Percentiles rank a stretch among this genome's conserved stretches.
Evolutionary conservation across 225 moss, liverwort and hornwort genomes (phyloP).

Genomic region (Polytrichum commune): DNA sequence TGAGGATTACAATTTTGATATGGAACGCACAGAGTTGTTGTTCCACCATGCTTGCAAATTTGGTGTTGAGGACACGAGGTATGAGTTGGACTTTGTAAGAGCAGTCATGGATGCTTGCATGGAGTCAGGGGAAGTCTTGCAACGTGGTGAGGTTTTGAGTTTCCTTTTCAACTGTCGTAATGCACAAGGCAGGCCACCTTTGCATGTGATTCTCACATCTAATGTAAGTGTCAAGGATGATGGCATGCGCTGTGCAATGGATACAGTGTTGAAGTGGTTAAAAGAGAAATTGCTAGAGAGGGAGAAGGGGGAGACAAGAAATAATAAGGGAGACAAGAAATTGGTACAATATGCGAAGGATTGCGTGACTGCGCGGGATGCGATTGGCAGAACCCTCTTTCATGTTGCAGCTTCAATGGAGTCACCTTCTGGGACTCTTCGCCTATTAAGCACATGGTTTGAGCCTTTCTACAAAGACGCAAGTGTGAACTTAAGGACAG

Average conservation of each 20-base stretch:
- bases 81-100: background rate
- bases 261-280: background rate
- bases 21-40: constrained; percentile 5
- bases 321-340: too few relatives aligned
- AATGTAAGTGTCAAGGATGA: background rate
- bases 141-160: background rate
- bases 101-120: background rate
- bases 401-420: constrained; percentile 18
- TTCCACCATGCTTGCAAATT: constrained; percentile 23
- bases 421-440: constrained; percentile 15
- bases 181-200: constrained; percentile 32
- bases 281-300: background rate
- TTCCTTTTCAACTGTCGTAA: constrained; percentile 28
- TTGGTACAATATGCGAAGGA: background rate
- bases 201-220: constrained; percentile 26
- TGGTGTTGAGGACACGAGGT: background rate
- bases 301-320: too few relatives aligned
- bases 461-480: constrained; percentile 7
- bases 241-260: background rate
- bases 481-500: constrained; percentile 20
- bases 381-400: constrained; percentile 32
- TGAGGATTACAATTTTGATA: constrained; percentile 17
- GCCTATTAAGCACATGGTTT: too few relatives aligned
- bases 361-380: constrained; percentile 30
- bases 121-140: background rate